Conservation (phyloP, 169 alveolate genomes). For the Besnoitia besnoiti region DNA sequence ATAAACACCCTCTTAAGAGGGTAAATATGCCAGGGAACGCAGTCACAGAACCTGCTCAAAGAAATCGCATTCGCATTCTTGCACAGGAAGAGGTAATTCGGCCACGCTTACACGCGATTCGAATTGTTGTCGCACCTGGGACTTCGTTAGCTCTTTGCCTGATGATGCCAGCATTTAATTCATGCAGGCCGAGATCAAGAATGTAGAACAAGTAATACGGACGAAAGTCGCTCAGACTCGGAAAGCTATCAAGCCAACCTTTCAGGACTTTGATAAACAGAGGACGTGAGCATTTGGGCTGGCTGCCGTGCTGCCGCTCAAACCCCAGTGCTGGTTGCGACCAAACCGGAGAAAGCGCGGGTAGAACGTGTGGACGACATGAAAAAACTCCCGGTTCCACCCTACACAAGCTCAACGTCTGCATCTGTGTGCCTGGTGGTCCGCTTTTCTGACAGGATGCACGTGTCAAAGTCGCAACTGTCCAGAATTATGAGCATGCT, state of each 20-base stretch:
- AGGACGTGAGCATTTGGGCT: slow-evolving; percentile 21
- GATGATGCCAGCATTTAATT: not conserved
- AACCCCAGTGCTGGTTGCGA: too few relatives aligned
- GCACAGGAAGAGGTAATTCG: slow-evolving; percentile 14
- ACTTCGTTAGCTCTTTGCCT: not conserved
- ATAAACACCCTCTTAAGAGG: slow-evolving; percentile 10
- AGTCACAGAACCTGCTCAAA: slow-evolving; percentile 15
- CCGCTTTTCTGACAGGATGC: slow-evolving; percentile 68
- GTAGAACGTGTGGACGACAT: not conserved
- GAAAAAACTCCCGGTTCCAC: not conserved
- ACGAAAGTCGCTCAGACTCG: slow-evolving; percentile 26
- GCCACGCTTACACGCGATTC: not conserved
- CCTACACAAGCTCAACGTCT: not conserved
- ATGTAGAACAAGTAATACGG: not conserved
- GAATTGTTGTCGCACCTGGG: not conserved
- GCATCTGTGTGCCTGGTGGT: not conserved
- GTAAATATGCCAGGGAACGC: slow-evolving; percentile 18
- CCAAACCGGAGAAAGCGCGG: too few relatives aligned
- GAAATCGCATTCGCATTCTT: not conserved
- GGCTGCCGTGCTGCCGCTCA: too few relatives aligned
- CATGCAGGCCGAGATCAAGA: slow-evolving; percentile 25
- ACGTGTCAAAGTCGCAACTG: slow-evolving; percentile 81
- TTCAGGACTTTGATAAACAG: slow-evolving; percentile 83
- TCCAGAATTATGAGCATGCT: slow-evolving; percentile 80
- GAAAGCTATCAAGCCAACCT: slow-evolving; percentile 75